phyloP scores from a whole-genome alignment of 352 stramenopile genomes.

The Peronospora belbahrii region DNA sequence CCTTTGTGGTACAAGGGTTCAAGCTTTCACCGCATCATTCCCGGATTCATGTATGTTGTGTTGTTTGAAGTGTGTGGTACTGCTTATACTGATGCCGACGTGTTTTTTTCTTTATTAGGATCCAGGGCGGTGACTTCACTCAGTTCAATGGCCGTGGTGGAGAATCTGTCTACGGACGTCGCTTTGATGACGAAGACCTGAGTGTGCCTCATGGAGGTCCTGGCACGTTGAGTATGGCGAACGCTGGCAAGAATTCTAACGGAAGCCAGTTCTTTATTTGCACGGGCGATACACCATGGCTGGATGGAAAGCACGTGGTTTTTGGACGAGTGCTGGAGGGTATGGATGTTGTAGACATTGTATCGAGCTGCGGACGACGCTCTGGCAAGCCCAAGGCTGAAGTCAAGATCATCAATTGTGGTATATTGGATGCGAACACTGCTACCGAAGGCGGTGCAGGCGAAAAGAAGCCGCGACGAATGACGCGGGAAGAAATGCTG shows the following conservation, averaged over 20 bases:
- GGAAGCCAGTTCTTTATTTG: conserved; percentile 96
- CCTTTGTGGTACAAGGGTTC: conserved; percentile 92
- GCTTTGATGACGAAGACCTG: conserved; percentile 89
- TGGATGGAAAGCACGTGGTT: conserved; percentile 96
- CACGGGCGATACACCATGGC: conserved; percentile 90
- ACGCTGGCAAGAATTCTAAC: conserved; percentile 86
- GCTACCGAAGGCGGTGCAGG: conserved; percentile 2
- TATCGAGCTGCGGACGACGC: conserved; percentile 71
- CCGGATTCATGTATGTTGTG: conserved; percentile 83
- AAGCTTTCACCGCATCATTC: conserved; percentile 96
- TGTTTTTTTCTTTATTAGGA: conserved; percentile 33
- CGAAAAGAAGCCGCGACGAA: conserved; percentile 20
- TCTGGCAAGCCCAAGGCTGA: conserved; percentile 80
- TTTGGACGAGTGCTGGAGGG: conserved; percentile 89
- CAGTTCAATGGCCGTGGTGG: conserved; percentile 88
- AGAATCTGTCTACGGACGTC: conserved; percentile 92
- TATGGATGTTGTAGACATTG: conserved; percentile 88
- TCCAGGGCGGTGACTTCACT: conserved; percentile 94
- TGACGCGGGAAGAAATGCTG: conserved; percentile 51
- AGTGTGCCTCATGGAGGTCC: conserved; percentile 59
- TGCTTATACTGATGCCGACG: background rate
- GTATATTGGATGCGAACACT: conserved; percentile 28
- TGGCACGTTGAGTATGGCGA: conserved; percentile 85
- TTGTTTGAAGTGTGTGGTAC: background rate
- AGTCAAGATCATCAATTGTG: conserved; percentile 90